phyloP scores from a whole-genome alignment of 192 early-diverging fungal genomes.

The Phycomyces nitens region DNA sequence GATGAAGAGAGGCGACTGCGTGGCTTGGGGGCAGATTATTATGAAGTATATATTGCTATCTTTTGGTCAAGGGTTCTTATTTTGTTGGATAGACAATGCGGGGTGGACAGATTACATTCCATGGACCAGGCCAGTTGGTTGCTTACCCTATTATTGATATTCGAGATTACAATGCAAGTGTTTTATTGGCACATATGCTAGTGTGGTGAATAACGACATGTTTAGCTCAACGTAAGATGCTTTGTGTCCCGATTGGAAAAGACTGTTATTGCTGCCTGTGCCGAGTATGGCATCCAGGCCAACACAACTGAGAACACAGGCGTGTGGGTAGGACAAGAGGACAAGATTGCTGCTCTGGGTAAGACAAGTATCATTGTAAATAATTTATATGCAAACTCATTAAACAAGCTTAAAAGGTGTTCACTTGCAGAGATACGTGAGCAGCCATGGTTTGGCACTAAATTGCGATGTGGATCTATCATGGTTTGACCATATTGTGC shows the following conservation, averaged over 20 bases:
- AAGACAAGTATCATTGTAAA: conserved; percentile 10
- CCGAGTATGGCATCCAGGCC: conserved; percentile 61
- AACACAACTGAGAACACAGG: conserved; percentile 74
- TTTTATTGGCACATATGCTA: not conserved
- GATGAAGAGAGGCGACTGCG: conserved; percentile 51
- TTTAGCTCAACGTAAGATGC: conserved; percentile 62
- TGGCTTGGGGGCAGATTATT: conserved; percentile 70
- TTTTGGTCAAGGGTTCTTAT: not conserved
- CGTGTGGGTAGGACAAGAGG: conserved; percentile 81
- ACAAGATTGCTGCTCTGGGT: conserved; percentile 94
- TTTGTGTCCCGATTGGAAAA: conserved; percentile 82
- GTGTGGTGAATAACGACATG: not conserved
- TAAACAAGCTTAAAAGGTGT: conserved; percentile 51
- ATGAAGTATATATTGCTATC: conserved; percentile 40
- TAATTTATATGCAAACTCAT: not conserved
- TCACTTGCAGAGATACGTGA: conserved; percentile 83
- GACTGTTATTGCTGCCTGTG: conserved; percentile 71
- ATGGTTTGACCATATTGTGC: conserved; percentile 89
- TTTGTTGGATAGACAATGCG: conserved; percentile 56
- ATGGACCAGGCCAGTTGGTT: conserved; percentile 96
- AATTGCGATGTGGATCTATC: conserved; percentile 88
- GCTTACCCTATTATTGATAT: conserved; percentile 90
- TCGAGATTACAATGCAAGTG: conserved; percentile 57
- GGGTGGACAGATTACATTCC: conserved; percentile 94
- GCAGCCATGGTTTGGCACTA: conserved; percentile 90